Evolutionary conservation across 805 yeast genomes (phyloP), one percentile per base, ranked within the genome.

Genomic region (Metschnikowia peoriensis): DNA sequence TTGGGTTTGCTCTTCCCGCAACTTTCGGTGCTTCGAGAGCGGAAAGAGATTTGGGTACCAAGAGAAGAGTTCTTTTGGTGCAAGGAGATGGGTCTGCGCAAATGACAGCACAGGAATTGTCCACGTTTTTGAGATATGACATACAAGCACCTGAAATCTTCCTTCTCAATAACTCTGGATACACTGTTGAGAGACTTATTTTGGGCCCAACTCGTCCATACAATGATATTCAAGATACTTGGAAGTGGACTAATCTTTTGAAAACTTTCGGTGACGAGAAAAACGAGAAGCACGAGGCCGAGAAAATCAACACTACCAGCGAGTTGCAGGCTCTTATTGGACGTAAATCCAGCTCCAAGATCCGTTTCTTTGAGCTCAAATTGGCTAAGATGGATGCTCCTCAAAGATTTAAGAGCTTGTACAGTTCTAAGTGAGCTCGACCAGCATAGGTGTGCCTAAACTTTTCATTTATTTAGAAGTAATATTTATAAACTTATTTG

Each of bases 51-150:
- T 59, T 77, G 45, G 71, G 74, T 6, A 57, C 61, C 11, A 61
- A 59, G 2, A 78, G 84, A 34, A 80, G 96, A 61, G 76, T 91
- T 44, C 75, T 89, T 17, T 73, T 91, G 27, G 71, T 89, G 15
- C 91, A 88, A 73, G 97, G 97, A 51, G 97, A 92, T 67, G 97
- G 97, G 1, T 85, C 96, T 2, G 93, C 97, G 1, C 96, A 89
- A 73, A 88, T 92, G 96, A 90, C 97, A 5, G 76, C 87, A 50
- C 97, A 92, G 75, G 97, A 92, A 65, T 68, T 85, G 46, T 81
- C 89, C 0, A 77, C 89, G 2, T 82, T 80, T 63, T 67, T 87
- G 39, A 79, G 89, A 55, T 73, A 79, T 55, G 73, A 76, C 16
- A 75, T 86, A 41, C 80, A 80, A 38, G 51, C 60, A 16, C 89